Evolutionary conservation across 768 basidiomycete species (phyloP), one percentile per base, ranked within the genome.

Genomic region (Leccinum arenicola): DNA sequence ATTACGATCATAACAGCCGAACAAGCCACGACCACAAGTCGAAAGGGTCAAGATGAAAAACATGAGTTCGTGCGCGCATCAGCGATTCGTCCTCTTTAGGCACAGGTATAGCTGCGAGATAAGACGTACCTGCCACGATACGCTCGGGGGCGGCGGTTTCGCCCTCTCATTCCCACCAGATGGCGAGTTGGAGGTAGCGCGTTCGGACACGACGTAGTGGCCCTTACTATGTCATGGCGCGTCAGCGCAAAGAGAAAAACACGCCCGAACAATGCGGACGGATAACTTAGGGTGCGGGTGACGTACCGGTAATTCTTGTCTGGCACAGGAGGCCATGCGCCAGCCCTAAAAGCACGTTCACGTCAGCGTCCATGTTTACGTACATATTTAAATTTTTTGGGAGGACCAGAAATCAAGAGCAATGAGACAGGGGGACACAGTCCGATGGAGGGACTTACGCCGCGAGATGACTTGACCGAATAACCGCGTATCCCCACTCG

Each of bases 401-500:
- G 38, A 4, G 17, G 1, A 43, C 43, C 43, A 45, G n/a, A 10
- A 19, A 43, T 43, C 4, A 43, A 19, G n/a, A 17, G 11, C 6
- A 45, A 45, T 21, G 43, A 45, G 10, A n/a, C 38, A 40, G 17
- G 43, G 40, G n/a, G 43, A 19, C 43, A 45, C 11, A 45, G 1
- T 45, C 3, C 19, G 43, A 45, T 45, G 43, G 19, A 40, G 49
- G 12, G 17, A 79, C 88, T 70, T 67, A 91, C 88, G 81, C 78
- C 58, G 87, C 82, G 40, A 93, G 73, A 74, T 87, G 84, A 0
- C 82, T 84, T 65, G 88, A 91, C 27, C 90, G 77, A 49, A 91
- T 81, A 11, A 88, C 88, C 29, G 91, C 87, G 74, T 93, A 93
- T 1, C 91, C 91, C 84, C 87, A 93, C 71, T 92, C 91, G 50